phyloP scores from a whole-genome alignment of 2,329 filamentous ascomycete genomes.

The Leptosphaerulina australis region DNA sequence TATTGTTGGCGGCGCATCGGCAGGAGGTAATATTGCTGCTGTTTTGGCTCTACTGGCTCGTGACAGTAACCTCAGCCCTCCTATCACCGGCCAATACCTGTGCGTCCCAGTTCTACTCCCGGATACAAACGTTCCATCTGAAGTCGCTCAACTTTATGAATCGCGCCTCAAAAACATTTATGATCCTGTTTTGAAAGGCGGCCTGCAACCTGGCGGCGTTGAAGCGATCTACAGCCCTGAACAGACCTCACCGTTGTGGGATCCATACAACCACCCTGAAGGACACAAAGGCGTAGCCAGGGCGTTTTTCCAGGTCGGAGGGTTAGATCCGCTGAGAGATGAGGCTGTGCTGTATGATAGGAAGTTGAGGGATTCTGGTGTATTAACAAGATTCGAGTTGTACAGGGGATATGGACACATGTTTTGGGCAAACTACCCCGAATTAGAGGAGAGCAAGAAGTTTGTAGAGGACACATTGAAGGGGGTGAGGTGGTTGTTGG shows the following conservation, averaged over 20 bases:
- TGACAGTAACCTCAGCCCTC: constrained; percentile 50
- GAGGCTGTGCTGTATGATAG: constrained; percentile 57
- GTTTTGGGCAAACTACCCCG: constrained; percentile 48
- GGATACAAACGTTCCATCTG: constrained; percentile 48
- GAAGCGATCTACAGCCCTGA: constrained; percentile 36
- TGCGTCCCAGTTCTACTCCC: constrained; percentile 55
- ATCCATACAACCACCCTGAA: constrained; percentile 42
- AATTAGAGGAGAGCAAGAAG: constrained; percentile 28
- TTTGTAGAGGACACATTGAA: constrained; percentile 38
- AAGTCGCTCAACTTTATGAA: constrained; percentile 49
- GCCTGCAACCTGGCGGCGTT: constrained; percentile 17
- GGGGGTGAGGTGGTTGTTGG: constrained; percentile 41
- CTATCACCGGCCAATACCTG: constrained; percentile 55
- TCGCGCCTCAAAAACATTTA: constrained; percentile 41
- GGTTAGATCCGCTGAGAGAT: constrained; percentile 57
- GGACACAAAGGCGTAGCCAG: constrained; percentile 52
- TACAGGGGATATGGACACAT: constrained; percentile 54
- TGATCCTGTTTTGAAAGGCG: constrained; percentile 34
- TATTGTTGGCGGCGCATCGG: constrained; percentile 58
- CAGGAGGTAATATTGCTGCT: constrained; percentile 60
- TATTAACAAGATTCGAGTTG: constrained; percentile 51
- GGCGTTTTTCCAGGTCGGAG: constrained; percentile 57
- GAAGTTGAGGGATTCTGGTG: constrained; percentile 44
- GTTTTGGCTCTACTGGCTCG: constrained; percentile 54
- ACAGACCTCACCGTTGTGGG: constrained; percentile 37